phyloP scores from a whole-genome alignment of 768 basidiomycete species.

The Xanthoconium purpureum region DNA sequence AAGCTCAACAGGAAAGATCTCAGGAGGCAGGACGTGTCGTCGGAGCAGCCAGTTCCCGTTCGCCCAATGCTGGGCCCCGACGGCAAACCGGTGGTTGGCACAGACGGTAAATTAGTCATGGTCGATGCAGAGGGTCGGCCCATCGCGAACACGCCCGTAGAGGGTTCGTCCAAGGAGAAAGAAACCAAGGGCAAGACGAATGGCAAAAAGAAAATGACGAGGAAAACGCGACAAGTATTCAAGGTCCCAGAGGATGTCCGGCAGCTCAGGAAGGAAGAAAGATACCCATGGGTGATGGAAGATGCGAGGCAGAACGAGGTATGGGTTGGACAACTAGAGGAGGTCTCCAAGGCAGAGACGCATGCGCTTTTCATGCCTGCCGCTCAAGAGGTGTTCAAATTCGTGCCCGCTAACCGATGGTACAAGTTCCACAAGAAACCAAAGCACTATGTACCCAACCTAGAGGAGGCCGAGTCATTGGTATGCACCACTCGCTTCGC shows the following conservation, averaged over 20 bases:
- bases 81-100: slow-evolving; percentile 78
- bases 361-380: slow-evolving; percentile 85
- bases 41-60: slow-evolving; percentile 49
- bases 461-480: slow-evolving; percentile 64
- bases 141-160: slow-evolving; percentile 42
- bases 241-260: slow-evolving; percentile 74
- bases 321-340: slow-evolving; percentile 84
- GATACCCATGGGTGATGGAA: slow-evolving; percentile 92
- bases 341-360: slow-evolving; percentile 64
- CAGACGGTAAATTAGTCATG: slow-evolving; percentile 77
- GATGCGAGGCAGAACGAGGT: slow-evolving; percentile 66
- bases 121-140: slow-evolving; percentile 75
- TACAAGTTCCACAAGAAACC: slow-evolving; percentile 90
- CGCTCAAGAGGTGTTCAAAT: slow-evolving; percentile 78
- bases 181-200: slow-evolving; percentile 46
- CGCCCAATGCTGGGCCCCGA: slow-evolving; percentile 77
- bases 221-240: slow-evolving; percentile 82
- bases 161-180: slow-evolving; percentile 31
- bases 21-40: slow-evolving; percentile 43
- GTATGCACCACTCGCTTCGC: slow-evolving; percentile 38
- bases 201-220: slow-evolving; percentile 73
- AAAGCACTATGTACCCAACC: slow-evolving; percentile 65
- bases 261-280: slow-evolving; percentile 79
- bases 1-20: slow-evolving; percentile 87
- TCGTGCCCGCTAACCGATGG: slow-evolving; percentile 85